Evolutionary conservation across 768 basidiomycete species (phyloP).

Genomic region (Scleroderma citrinum): DNA sequence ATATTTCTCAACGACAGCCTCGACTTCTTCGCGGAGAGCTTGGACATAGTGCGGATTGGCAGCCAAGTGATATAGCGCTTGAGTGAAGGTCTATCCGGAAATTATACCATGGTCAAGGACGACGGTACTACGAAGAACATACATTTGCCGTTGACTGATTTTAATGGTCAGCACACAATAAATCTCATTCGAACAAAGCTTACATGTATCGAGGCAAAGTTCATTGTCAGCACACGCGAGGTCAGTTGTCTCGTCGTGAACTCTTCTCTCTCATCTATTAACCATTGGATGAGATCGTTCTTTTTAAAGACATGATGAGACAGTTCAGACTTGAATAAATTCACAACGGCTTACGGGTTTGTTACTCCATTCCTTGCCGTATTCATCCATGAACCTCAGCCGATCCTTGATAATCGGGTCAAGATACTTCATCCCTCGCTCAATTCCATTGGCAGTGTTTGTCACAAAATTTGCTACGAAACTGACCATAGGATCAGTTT

Average conservation of each 20-base stretch:
- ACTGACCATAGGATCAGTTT: not conserved
- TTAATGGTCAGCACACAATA: not conserved
- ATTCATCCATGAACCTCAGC: conserved; percentile 12
- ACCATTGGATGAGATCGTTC: not conserved
- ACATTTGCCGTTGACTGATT: not conserved
- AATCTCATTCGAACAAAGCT: no score
- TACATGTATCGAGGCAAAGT: conserved; percentile 13
- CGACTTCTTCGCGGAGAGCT: conserved; percentile 35
- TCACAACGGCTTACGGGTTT: conserved; percentile 25
- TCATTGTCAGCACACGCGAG: not conserved
- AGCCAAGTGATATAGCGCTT: conserved; percentile 32
- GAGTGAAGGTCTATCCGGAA: conserved; percentile 24
- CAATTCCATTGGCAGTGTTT: not conserved
- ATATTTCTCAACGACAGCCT: conserved; percentile 19
- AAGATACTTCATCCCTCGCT: conserved; percentile 9
- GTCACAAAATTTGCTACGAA: not conserved
- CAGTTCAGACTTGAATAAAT: conserved; percentile 5
- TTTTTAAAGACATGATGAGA: not conserved
- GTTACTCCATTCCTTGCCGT: conserved; percentile 22
- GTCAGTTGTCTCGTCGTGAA: not conserved
- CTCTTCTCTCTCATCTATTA: not conserved
- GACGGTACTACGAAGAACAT: not conserved
- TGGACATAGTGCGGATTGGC: conserved; percentile 29
- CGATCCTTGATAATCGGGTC: conserved; percentile 30
- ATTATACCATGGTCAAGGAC: not conserved